Base-by-base conservation (phyloP, 768 basidiomycete genomes). In the Hygrophorus pudorinus region DNA sequence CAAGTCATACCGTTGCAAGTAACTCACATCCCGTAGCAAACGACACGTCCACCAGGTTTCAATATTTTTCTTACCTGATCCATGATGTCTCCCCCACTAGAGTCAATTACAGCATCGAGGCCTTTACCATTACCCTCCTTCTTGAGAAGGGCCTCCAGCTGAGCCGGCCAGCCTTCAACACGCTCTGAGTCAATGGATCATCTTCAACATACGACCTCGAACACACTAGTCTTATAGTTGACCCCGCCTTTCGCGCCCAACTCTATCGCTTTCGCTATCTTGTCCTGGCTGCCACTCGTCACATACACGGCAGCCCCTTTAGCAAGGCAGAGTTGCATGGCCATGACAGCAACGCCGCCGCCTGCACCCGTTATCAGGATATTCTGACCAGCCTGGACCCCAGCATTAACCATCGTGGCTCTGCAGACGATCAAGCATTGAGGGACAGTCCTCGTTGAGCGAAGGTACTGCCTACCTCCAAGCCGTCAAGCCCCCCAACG, bases 331-430 rank as follows among this genome's bases (percentile, higher is more conserved):
- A 90, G 60, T 58, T 92, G 87, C 48, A 90, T 61, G 0, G 83
- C 79, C 32, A 77, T 53, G 21, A 91, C 67, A 0, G 89, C 89
- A 31, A 92, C 89, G 10, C 89, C 88, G 14, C 88, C 88, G 17
- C 87, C 86, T 35, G 85, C 76, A 13, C 86, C 86, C 0, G 85
- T 86, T 47, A 92, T 81, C 36, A 91, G 73, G 32, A 92, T 70
- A 42, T 81, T 82, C 29, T 89, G 76, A 5, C 78, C 85, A 11
- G 62, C 53, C 41, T 73, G 48, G 11, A 88, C 78, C 3, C 68
- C 59, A 0, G 76, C 87, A 50, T 88, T 78, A 17, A 87, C 70
- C 13, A 78, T 63, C 2, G 72, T 65, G 1, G 82, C 84, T 56
- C 86, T 87, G 49, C n/a, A n/a, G n/a, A n/a, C n/a, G 8, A 16